These are phyloP conservation scores for Papiliotrema fonsecae DNA, from an alignment of 1,284 basidiomycete species.

Conservation along the genomic window DNA sequence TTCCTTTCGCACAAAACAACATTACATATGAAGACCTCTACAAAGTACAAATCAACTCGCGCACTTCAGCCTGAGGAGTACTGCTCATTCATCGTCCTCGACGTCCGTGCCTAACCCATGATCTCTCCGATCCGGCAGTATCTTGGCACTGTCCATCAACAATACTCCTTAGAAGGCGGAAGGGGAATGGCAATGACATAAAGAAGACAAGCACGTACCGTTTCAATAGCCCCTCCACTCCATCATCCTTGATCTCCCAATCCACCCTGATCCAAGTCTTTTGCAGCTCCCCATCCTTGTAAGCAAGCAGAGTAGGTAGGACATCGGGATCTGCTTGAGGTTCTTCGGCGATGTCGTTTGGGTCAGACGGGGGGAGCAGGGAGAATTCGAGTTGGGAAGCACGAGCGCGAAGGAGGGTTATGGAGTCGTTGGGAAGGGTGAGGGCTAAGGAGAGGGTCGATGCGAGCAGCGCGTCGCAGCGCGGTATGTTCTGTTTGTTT, in stretches of 20 bases:
- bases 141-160: too few relatives aligned
- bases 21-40: too few relatives aligned
- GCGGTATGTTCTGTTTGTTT: conserved; percentile 27
- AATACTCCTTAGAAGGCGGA: too few relatives aligned
- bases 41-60: not conserved
- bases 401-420: conserved; percentile 31
- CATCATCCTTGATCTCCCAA: conserved; percentile 34
- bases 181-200: too few relatives aligned
- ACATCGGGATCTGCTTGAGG: conserved; percentile 41
- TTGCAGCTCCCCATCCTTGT: conserved; percentile 40
- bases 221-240: conserved; percentile 32
- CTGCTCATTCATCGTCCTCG: too few relatives aligned
- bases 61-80: too few relatives aligned
- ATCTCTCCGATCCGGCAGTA: too few relatives aligned
- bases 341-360: conserved; percentile 12
- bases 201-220: conserved; percentile 14
- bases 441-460: conserved; percentile 30
- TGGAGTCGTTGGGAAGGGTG: conserved; percentile 14
- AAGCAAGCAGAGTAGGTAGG: conserved; percentile 43
- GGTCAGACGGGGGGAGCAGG: conserved; percentile 20
- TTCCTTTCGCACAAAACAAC: too few relatives aligned
- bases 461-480: conserved; percentile 31
- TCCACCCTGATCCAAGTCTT: conserved; percentile 44
- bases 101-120: not conserved
- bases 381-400: conserved; percentile 41